Base-by-base conservation (phyloP, 345 rosid genomes). In the Citrus australasica region DNA sequence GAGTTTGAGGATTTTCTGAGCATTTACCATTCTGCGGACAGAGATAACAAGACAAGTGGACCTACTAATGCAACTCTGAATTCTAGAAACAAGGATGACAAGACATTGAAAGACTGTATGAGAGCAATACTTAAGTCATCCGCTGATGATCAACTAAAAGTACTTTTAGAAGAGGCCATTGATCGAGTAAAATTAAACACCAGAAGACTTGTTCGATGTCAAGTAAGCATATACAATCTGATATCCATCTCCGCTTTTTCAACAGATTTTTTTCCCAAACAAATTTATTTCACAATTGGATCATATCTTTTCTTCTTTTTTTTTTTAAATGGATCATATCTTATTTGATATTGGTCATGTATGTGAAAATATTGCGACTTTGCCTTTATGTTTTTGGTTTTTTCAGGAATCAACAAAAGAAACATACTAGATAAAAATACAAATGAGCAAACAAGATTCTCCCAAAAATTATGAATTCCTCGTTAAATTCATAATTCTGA, bases 121-220 rank as follows among this genome's bases (percentile, higher is more conserved):
- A 85, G 81, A 80, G 86, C 82, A 79, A 76, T 87, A 69, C 78
- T 83, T 67, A 74, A 64, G 74, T 85, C 83, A 65, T 60, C 87
- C 32, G 59, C 27, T 30, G 82, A 87, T 79, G 79, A 81, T 65
- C 77, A 85, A 74, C 88, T 78, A 63, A 87, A 84, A 82, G 59
- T 84, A 83, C 38, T 90, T 74, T 71, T 96, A 74, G 85, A 84
- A 75, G 95, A 86, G 78, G 95, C 98, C 32, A 86, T 92, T 82
- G 92, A 85, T 79, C 85, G 80, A 56, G 90, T 96, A 42, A 96
- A 96, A 86, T 63, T 82, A 77, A 91, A 94, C 81, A 96, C 98
- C 9, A 84, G 95, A 82, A 92, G 91, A 86, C 98, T 94, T 75
- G 90, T 94, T 46, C 98, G 92, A 64, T 91, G 91, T 63, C 98